Evolutionary conservation across 2,329 filamentous ascomycete species (phyloP).

Genomic region (Sclerotinia subarctica): DNA sequence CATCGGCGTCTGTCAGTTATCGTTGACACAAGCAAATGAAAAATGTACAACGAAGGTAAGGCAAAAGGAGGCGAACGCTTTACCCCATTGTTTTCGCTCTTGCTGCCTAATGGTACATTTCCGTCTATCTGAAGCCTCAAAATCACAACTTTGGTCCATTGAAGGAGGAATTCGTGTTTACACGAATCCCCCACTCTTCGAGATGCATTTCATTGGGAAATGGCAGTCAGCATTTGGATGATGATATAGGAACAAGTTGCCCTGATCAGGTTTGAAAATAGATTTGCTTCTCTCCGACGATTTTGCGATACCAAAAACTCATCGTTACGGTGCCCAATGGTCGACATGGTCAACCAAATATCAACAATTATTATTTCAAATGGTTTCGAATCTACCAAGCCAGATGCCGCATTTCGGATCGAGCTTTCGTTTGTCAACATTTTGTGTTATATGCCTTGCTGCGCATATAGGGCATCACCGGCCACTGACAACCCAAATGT

Average conservation of each 20-base stretch:
- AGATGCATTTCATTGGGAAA: not conserved
- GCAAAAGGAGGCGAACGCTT: conserved; percentile 9
- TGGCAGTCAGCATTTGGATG: not conserved
- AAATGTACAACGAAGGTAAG: not conserved
- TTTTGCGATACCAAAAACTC: not conserved
- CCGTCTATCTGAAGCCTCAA: not conserved
- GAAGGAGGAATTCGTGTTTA: not conserved
- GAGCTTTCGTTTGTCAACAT: not conserved
- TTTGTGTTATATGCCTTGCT: conserved; percentile 15
- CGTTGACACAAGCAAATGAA: not conserved
- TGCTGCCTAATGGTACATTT: conserved; percentile 15
- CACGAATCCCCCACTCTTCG: not conserved
- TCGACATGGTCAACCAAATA: not conserved
- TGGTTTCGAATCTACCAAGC: not conserved
- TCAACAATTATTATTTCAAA: not conserved
- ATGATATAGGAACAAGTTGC: conserved; percentile 23
- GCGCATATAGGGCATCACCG: conserved; percentile 12
- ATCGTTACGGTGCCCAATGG: not conserved
- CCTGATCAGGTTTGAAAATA: conserved; percentile 11
- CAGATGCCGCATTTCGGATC: not conserved
- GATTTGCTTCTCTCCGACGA: conserved; percentile 7
- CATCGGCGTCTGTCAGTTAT: conserved; percentile 5
- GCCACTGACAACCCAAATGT: not conserved
- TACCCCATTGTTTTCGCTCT: not conserved
- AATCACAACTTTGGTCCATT: not conserved